Conservation (phyloP, 768 basidiomycete genomes). For the Pholiota molesta region DNA sequence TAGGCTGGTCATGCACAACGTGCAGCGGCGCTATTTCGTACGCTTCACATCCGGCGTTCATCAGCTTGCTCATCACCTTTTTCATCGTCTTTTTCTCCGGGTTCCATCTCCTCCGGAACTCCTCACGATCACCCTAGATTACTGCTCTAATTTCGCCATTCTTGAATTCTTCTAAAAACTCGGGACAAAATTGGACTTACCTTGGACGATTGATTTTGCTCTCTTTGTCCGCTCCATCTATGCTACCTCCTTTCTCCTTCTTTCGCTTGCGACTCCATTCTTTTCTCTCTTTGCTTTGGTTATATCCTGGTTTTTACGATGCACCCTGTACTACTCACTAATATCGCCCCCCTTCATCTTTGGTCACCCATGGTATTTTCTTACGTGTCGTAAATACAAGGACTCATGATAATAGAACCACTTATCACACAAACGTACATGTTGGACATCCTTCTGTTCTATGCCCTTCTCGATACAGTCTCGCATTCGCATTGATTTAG, state of each 20-base stretch:
- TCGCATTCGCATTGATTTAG: too few relatives aligned
- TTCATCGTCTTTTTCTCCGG: slow-evolving; percentile 72
- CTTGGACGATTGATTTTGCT: not conserved
- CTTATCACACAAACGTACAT: not conserved
- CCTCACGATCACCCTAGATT: slow-evolving; percentile 8
- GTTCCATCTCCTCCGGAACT: slow-evolving; percentile 51
- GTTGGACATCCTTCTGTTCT: not conserved
- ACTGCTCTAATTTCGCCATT: not conserved
- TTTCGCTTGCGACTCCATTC: not conserved
- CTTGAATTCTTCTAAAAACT: not conserved
- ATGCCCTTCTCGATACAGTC: not conserved
- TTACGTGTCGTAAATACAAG: not conserved
- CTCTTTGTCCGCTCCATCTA: not conserved
- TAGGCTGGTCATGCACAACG: slow-evolving; percentile 60
- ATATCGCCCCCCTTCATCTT: not conserved
- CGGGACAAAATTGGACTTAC: not conserved
- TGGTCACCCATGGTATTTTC: not conserved
- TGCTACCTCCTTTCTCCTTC: not conserved
- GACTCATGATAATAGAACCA: not conserved
- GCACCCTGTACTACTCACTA: not conserved
- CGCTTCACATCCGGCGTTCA: slow-evolving; percentile 54
- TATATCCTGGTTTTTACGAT: not conserved
- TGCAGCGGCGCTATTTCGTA: slow-evolving; percentile 46
- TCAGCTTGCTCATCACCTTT: slow-evolving; percentile 56
- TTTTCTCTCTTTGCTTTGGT: not conserved